These are phyloP conservation scores for Omphalea diandra DNA, from an alignment of 441 rosid genomes.

Conservation along the genomic window DNA sequence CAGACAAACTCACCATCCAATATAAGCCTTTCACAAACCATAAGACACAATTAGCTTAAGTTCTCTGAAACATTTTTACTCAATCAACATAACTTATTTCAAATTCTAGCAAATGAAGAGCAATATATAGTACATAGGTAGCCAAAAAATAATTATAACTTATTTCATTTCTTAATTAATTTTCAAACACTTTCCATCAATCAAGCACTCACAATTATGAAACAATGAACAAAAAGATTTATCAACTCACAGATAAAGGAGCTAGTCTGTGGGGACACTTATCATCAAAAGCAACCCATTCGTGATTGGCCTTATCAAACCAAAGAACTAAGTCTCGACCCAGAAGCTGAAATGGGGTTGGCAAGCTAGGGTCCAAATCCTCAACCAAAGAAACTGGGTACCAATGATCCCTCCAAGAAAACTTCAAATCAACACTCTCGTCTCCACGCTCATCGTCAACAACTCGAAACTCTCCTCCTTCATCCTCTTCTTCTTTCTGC, in stretches of 20 bases:
- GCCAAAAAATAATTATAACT: not conserved
- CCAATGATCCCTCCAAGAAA: conserved; percentile 91
- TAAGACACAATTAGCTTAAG: not conserved
- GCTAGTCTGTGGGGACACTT: conserved; percentile 89
- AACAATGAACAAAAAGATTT: conserved; percentile 11
- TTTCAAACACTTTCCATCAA: not conserved
- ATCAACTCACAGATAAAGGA: conserved; percentile 66
- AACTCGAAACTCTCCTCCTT: conserved; percentile 18
- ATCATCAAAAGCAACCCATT: conserved; percentile 88
- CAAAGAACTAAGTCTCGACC: conserved; percentile 83
- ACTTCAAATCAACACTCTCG: conserved; percentile 50
- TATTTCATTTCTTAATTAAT: not conserved
- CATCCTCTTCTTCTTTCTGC: conserved; percentile 37
- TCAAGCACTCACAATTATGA: conserved; percentile 7
- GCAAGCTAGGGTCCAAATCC: conserved; percentile 65
- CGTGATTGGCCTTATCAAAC: conserved; percentile 54
- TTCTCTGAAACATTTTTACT: not conserved
- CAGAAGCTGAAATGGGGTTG: conserved; percentile 80
- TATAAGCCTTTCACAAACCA: not conserved
- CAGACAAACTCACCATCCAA: not conserved
- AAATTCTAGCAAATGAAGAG: not conserved
- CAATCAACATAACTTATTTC: not conserved
- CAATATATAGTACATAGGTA: not conserved
- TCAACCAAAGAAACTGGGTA: conserved; percentile 79
- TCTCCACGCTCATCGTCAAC: conserved; percentile 36